Evolutionary conservation across 2,329 filamentous ascomycete species (phyloP).

Genomic region (Penicillium italicum): DNA sequence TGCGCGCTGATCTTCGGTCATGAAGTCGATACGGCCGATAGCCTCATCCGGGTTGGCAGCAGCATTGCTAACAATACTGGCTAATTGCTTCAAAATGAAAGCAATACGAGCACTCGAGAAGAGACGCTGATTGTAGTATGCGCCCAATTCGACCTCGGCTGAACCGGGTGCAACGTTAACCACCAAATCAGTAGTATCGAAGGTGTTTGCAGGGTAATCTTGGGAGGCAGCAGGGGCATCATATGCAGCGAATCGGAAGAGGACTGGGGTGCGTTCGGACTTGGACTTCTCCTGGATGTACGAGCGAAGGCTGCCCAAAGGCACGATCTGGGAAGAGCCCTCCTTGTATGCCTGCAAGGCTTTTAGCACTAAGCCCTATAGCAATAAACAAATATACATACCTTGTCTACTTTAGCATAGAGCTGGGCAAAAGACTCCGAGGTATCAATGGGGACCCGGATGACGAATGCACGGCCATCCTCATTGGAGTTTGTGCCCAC

Average conservation of each 20-base stretch:
- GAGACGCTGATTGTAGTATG: constrained; percentile 46
- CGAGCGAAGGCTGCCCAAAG: constrained; percentile 39
- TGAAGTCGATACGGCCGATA: constrained; percentile 45
- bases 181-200: constrained; percentile 44
- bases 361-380: constrained; percentile 2
- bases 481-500: constrained; percentile 44
- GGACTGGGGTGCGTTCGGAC: constrained; percentile 37
- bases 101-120: constrained; percentile 47
- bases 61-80: constrained; percentile 41
- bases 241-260: constrained; percentile 49
- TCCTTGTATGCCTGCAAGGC: constrained; percentile 37
- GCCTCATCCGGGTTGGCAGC: constrained; percentile 39
- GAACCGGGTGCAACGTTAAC: constrained; percentile 37
- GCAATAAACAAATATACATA: constrained; percentile 14
- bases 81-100: constrained; percentile 44
- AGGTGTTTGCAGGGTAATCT: constrained; percentile 42
- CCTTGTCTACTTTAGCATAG: constrained; percentile 40
- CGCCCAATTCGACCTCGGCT: constrained; percentile 33
- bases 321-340: constrained; percentile 42
- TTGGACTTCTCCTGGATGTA: constrained; percentile 43
- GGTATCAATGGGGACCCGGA: constrained; percentile 41
- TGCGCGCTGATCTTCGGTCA: constrained; percentile 33
- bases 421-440: constrained; percentile 43
- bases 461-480: constrained; percentile 46
- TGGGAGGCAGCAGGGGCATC: constrained; percentile 43